Conservation (phyloP, 441 rosid genomes). For the Eruca vesicaria region DNA sequence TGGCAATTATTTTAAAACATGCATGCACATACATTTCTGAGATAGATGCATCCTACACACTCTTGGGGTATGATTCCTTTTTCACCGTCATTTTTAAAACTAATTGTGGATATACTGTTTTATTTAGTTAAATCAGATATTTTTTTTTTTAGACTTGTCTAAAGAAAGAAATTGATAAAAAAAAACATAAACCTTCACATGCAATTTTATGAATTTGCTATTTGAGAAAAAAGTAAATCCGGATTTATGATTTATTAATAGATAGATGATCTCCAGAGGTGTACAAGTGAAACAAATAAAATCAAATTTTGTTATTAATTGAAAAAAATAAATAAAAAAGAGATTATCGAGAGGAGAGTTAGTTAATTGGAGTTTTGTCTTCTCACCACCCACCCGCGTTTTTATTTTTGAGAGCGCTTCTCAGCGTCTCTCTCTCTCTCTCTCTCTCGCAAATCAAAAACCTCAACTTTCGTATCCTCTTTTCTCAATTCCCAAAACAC, state of each 20-base stretch:
- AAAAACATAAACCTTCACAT: conserved; percentile 15
- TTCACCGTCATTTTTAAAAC: background rate
- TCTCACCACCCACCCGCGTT: conserved; percentile 21
- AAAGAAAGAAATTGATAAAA: conserved; percentile 20
- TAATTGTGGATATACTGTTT: conserved; percentile 22
- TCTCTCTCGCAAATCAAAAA: conserved; percentile 28
- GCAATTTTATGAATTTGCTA: conserved; percentile 18
- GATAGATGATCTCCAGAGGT: background rate
- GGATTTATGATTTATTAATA: conserved; percentile 19
- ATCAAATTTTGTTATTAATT: background rate
- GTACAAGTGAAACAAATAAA: conserved; percentile 17
- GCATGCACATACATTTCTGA: conserved; percentile 5
- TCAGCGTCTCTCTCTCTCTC: conserved; percentile 31
- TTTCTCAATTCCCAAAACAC: conserved; percentile 1
- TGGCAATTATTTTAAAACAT: background rate
- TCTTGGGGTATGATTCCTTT: background rate
- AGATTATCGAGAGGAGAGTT: background rate
- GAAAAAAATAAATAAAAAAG: background rate
- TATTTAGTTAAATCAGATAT: conserved; percentile 9
- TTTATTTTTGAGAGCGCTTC: conserved; percentile 28
- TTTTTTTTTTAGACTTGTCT: conserved; percentile 17
- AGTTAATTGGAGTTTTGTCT: conserved; percentile 23
- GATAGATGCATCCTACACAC: background rate
- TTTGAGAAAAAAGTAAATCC: background rate
- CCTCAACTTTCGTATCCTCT: conserved; percentile 13